These are phyloP conservation scores for Fragilaria radians DNA, from an alignment of 108 stramenopile genomes.

Conservation along the genomic window DNA sequence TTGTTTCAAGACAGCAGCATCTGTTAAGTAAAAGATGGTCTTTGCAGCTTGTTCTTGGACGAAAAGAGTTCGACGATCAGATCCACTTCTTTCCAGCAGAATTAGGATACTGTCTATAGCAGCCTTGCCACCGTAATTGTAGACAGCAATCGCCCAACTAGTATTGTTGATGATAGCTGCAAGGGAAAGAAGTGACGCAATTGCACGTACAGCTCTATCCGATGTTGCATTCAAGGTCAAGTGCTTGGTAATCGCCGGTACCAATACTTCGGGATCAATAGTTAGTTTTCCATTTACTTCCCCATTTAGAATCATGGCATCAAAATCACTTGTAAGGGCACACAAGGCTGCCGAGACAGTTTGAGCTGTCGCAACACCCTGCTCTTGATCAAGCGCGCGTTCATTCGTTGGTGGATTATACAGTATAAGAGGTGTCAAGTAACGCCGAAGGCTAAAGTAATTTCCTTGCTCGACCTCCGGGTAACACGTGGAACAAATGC, in stretches of 20 bases:
- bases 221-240: constrained; percentile 40
- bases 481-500: constrained; percentile 69
- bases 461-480: constrained; percentile 71
- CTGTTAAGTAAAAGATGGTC: constrained; percentile 71
- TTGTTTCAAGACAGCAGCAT: constrained; percentile 23
- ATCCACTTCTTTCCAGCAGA: constrained; percentile 65
- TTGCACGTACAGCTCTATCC: constrained; percentile 60
- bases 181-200: constrained; percentile 48
- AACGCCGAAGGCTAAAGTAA: constrained; percentile 73
- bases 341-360: constrained; percentile 67
- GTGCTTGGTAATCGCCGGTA: constrained; percentile 60
- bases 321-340: constrained; percentile 56
- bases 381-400: constrained; percentile 8
- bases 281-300: constrained; percentile 39
- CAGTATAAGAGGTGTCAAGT: constrained; percentile 65
- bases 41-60: constrained; percentile 73
- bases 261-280: constrained; percentile 45
- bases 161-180: constrained; percentile 41
- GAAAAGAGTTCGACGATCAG: constrained; percentile 51
- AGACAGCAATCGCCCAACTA: constrained; percentile 33
- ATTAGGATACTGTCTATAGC: constrained; percentile 47
- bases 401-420: constrained; percentile 31
- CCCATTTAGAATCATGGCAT: constrained; percentile 40
- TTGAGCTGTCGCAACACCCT: constrained; percentile 21
- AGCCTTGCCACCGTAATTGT: constrained; percentile 18